Base-by-base conservation (phyloP, 176 grass and related monocot species). In the Aechmea fasciata region DNA sequence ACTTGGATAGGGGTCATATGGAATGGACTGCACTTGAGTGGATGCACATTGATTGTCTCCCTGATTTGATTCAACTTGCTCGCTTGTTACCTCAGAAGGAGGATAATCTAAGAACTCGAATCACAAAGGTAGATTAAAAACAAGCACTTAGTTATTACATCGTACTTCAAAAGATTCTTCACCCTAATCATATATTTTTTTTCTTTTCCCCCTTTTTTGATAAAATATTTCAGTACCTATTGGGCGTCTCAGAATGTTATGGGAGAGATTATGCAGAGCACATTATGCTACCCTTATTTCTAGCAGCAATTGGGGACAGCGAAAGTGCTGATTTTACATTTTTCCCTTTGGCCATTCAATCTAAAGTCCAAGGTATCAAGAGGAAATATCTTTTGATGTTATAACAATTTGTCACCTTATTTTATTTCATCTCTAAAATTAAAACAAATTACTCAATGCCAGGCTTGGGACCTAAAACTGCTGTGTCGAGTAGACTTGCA, bases 11-110 rank as follows among this genome's bases (percentile, higher is more conserved):
- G 70, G 86, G 89, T 80, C 75, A 92, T 75, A 75, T 72, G 25
- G 86, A 90, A 64, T 97, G 93, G 89, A 59, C 84, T 79, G 68
- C 85, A 70, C 92, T 97, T 90, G 93, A 97, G 75, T 97, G 93
- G 93, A 97, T 97, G 89, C 86, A 92, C 73, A 85, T 80, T 47
- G 84, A 97, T 33, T 97, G 93, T 79, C 73, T 97, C 61, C 93
- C 87, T 13, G 82, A 97, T 83, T 85, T 97, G 57, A 90, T 92
- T 76, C 91, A 90, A 74, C 86, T 97, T 73, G 74, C 89, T 50
- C 83, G 83, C 71, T 87, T 97, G 62, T 87, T 97, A 79, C 89
- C 93, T 41, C 73, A 73, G 12, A 90, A 87, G 73, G 93, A 97
- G 81, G 93, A 92, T 80, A 92, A 78, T 74, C 80, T 90, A 78